Evolutionary conservation across 495 filamentous ascomycete species (phyloP).

Genomic region (Talaromyces ruber): DNA sequence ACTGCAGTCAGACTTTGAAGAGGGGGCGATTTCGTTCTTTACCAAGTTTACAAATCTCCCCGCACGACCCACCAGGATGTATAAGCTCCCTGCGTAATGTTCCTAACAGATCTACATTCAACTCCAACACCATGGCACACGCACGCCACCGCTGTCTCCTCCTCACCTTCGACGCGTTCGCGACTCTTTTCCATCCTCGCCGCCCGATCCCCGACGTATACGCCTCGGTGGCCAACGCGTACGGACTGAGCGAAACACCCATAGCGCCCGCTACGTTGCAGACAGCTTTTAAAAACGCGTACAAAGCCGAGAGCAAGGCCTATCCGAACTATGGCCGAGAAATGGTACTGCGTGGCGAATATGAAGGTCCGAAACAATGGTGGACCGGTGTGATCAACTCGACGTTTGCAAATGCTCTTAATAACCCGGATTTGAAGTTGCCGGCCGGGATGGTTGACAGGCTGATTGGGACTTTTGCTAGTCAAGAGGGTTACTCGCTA

Average conservation of each 20-base stretch:
- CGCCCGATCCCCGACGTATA: constrained; percentile 55
- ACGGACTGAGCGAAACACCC: constrained; percentile 37
- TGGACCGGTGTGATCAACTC: constrained; percentile 54
- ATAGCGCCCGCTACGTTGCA: constrained; percentile 22
- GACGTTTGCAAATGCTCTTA: constrained; percentile 13
- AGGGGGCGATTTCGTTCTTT: not conserved
- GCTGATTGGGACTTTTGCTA: constrained; percentile 54
- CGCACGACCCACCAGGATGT: not conserved
- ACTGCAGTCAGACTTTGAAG: not conserved
- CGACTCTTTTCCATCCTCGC: constrained; percentile 62
- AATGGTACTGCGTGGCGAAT: constrained; percentile 33
- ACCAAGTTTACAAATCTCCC: not conserved
- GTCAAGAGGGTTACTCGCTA: constrained; percentile 51
- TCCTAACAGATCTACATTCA: not conserved
- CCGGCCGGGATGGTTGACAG: constrained; percentile 42
- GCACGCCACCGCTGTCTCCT: constrained; percentile 27
- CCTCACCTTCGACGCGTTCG: constrained; percentile 70
- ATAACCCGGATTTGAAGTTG: not conserved
- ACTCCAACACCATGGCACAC: not conserved
- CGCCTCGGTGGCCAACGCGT: constrained; percentile 43
- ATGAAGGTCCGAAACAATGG: constrained; percentile 51
- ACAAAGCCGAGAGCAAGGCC: constrained; percentile 33
- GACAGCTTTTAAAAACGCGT: constrained; percentile 38
- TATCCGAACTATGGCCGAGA: constrained; percentile 62
- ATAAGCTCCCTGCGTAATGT: not conserved